A percentile compares a stretch with the other conserved stretches of the same genome.
phyloP scores from a whole-genome alignment of 2,329 filamentous ascomycete genomes.

The Nemania diffusa region DNA sequence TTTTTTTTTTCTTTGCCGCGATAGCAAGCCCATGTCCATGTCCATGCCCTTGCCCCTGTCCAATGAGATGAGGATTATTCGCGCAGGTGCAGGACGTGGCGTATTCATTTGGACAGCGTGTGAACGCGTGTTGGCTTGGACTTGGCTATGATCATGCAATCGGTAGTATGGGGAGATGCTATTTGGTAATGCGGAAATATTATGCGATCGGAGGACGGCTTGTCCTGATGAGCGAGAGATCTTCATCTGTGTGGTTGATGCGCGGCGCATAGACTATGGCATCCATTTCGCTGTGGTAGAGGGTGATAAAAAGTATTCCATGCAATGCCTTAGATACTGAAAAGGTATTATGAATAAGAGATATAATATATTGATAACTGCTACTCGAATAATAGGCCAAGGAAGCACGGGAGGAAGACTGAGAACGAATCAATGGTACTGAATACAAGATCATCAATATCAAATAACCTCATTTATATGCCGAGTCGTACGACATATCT shows the following conservation, averaged over 20 bases:
- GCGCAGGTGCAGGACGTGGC: constrained; percentile 53
- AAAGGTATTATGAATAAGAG: constrained; percentile 67
- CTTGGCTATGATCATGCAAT: constrained; percentile 66
- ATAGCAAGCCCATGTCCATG: constrained; percentile 67
- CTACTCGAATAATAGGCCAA: constrained; percentile 68
- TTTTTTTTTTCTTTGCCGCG: constrained; percentile 70
- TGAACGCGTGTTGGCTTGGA: constrained; percentile 68
- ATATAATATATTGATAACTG: constrained; percentile 72
- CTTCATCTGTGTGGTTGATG: constrained; percentile 72
- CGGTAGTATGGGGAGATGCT: constrained; percentile 66
- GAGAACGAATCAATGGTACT: constrained; percentile 48
- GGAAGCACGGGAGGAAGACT: constrained; percentile 54
- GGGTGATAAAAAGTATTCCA: constrained; percentile 56
- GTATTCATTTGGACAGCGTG: constrained; percentile 63
- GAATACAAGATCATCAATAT: constrained; percentile 25
- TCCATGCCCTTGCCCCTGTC: no score
- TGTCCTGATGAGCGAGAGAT: constrained; percentile 80
- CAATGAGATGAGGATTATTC: constrained; percentile 63
- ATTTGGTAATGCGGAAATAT: constrained; percentile 64
- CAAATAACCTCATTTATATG: constrained; percentile 5
- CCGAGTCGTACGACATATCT: constrained; percentile 8
- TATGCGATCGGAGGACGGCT: constrained; percentile 61
- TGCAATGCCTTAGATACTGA: constrained; percentile 69
- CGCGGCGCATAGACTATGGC: constrained; percentile 79
- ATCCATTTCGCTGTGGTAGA: constrained; percentile 63